A percentile compares a stretch with the other conserved stretches of the same genome.
These are phyloP conservation scores for Ophiostoma sp. DNA, from an alignment of 2,329 filamentous ascomycete species.

Conservation along the genomic window DNA sequence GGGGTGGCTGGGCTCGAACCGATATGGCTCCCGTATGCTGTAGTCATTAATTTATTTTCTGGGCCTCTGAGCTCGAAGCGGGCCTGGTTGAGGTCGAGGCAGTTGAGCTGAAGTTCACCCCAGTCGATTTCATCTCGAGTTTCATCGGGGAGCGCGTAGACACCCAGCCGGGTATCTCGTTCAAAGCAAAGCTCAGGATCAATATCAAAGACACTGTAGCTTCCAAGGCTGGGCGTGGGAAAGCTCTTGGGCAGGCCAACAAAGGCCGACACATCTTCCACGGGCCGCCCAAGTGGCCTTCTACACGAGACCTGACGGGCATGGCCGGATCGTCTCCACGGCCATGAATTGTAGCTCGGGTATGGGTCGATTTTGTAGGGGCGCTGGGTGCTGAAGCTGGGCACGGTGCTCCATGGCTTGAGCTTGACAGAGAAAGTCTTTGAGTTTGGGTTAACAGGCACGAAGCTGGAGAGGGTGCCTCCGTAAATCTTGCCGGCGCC, in stretches of 20 bases:
- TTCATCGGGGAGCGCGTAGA: constrained; percentile 53
- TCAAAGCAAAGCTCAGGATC: constrained; percentile 63
- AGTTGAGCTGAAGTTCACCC: constrained; percentile 64
- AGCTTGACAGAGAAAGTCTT: constrained; percentile 32
- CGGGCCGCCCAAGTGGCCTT: constrained; percentile 55
- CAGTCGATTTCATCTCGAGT: constrained; percentile 64
- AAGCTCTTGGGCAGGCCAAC: constrained; percentile 56
- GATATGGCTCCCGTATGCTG: constrained; percentile 15
- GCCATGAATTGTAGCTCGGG: constrained; percentile 59
- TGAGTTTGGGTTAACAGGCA: constrained; percentile 35
- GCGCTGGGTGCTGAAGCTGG: constrained; percentile 41
- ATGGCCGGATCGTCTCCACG: constrained; percentile 50
- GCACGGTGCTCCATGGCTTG: constrained; percentile 27
- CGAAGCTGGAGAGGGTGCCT: constrained; percentile 47
- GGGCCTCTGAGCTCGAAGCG: constrained; percentile 50
- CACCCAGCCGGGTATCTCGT: constrained; percentile 62
- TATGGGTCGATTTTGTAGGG: constrained; percentile 64
- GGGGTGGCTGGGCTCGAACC: neutral
- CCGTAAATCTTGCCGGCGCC: constrained; percentile 52
- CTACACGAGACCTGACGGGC: constrained; percentile 60
- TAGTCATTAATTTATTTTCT: constrained; percentile 42
- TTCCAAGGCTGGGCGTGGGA: constrained; percentile 57
- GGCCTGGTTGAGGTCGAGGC: constrained; percentile 59
- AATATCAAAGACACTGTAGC: constrained; percentile 55
- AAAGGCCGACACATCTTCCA: constrained; percentile 60